phyloP scores from a whole-genome alignment of 73 alveolate genomes.

The Urostyla sp. region DNA sequence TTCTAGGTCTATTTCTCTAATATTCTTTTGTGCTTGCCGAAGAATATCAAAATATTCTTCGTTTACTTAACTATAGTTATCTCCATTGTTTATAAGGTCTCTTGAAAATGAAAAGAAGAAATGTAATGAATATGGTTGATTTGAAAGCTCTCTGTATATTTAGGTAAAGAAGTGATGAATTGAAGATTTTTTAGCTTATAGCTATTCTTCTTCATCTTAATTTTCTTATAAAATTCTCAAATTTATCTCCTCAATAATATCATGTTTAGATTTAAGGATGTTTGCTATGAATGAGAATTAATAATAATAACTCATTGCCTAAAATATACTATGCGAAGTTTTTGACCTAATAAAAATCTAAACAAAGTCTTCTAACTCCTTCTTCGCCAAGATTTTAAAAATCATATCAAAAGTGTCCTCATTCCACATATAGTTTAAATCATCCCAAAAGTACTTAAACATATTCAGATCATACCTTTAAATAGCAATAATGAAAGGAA shows the following conservation, averaged over 20 bases:
- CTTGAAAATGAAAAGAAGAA: conserved; percentile 38
- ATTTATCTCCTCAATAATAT: conserved; percentile 23
- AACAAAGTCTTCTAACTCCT: conserved; percentile 13
- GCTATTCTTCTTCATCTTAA: conserved; percentile 34
- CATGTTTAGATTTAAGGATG: neutral
- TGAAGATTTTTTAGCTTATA: conserved; percentile 1
- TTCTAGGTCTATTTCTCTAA: conserved; percentile 16
- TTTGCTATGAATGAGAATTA: conserved; percentile 24
- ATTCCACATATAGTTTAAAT: conserved; percentile 40
- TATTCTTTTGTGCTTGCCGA: conserved; percentile 4
- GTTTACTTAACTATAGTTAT: neutral
- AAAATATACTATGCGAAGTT: conserved; percentile 30
- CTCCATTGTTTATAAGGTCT: conserved; percentile 23
- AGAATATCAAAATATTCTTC: conserved; percentile 19
- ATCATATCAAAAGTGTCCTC: conserved; percentile 47
- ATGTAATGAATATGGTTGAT: conserved; percentile 43
- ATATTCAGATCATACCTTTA: neutral
- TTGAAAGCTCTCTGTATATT: conserved; percentile 14
- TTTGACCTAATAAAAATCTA: neutral
- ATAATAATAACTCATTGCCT: conserved; percentile 29
- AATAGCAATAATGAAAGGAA: conserved; percentile 22
- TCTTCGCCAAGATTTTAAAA: conserved; percentile 25
- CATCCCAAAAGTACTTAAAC: conserved; percentile 61
- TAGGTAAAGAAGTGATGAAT: conserved; percentile 35
- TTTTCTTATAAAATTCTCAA: neutral